A percentile compares a stretch with the other conserved stretches of the same genome.
Conservation (phyloP, 2,329 filamentous ascomycete genomes). For the Huntiella abstrusa region DNA sequence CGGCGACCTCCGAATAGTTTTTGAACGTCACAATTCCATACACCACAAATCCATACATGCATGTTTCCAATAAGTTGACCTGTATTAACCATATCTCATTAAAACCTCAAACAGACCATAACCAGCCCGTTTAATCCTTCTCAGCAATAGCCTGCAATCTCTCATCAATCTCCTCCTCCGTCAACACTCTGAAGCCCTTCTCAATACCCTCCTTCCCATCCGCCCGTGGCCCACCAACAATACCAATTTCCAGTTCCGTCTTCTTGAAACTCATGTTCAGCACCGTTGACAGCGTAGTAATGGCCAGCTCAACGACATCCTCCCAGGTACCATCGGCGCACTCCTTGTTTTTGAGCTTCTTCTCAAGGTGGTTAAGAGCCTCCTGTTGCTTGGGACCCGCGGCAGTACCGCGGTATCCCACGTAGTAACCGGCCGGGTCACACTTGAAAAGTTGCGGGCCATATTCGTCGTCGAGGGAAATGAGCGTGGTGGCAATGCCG, state of each 20-base stretch:
- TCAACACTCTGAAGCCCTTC: conserved; percentile 67
- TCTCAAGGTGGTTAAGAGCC: conserved; percentile 94
- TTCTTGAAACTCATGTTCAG: conserved; percentile 99
- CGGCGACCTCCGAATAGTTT: too few relatives aligned
- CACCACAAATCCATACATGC: not conserved
- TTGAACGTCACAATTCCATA: too few relatives aligned
- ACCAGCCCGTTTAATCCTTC: conserved; percentile 55
- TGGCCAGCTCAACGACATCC: conserved; percentile 92
- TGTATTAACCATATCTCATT: conserved; percentile 10
- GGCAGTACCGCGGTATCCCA: conserved; percentile 94
- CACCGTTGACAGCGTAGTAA: conserved; percentile 86
- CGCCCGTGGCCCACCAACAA: conserved; percentile 70
- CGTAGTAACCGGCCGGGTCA: conserved; percentile 93
- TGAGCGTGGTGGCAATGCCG: conserved; percentile 85
- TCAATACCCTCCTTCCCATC: conserved; percentile 73
- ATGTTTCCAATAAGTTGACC: not conserved
- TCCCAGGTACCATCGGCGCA: conserved; percentile 82
- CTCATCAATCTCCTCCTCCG: conserved; percentile 96
- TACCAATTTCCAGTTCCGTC: conserved; percentile 92
- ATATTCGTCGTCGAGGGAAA: conserved; percentile 79
- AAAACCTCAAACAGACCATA: conserved; percentile 4
- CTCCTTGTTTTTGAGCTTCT: conserved; percentile 99
- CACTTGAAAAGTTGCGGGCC: conserved; percentile 97
- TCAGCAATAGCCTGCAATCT: conserved; percentile 94
- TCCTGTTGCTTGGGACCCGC: conserved; percentile 97